Percentiles rank a stretch among this genome's conserved stretches.
These are phyloP conservation scores for Coffea eugenioides DNA, from an alignment of 257 asterid genomes.

Conservation along the genomic window DNA sequence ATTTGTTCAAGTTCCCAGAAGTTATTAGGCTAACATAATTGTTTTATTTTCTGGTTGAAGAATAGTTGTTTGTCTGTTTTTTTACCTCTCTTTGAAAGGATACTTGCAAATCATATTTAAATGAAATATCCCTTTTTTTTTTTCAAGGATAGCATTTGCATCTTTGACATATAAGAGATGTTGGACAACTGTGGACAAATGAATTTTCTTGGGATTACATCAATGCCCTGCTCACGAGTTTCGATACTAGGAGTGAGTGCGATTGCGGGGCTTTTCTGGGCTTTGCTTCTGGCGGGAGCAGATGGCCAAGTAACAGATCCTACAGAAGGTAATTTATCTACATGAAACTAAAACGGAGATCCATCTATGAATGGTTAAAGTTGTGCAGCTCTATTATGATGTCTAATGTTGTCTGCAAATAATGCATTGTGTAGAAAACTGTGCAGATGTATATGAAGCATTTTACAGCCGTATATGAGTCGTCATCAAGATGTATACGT, in stretches of 20 bases:
- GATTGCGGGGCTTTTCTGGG: conserved; percentile 52
- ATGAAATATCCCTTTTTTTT: too few relatives aligned
- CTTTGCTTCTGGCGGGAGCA: conserved; percentile 45
- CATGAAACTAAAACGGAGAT: background rate
- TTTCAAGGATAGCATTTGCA: too few relatives aligned
- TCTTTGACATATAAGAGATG: too few relatives aligned
- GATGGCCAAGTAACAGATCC: conserved; percentile 63
- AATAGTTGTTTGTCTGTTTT: too few relatives aligned
- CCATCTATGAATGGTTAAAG: too few relatives aligned
- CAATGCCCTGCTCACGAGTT: conserved; percentile 22
- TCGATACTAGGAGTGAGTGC: conserved; percentile 37
- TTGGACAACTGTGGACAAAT: background rate
- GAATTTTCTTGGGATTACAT: conserved; percentile 15
- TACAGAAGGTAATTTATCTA: conserved; percentile 53
- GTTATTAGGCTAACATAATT: too few relatives aligned
- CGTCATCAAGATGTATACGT: background rate
- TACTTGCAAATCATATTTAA: too few relatives aligned
- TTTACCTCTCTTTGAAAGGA: too few relatives aligned
- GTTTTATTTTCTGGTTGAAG: too few relatives aligned
- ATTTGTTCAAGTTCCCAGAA: too few relatives aligned
- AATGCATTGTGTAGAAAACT: background rate
- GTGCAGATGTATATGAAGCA: background rate
- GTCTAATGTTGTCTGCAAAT: background rate
- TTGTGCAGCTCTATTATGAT: background rate
- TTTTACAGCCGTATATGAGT: background rate